A percentile compares a stretch with the other conserved stretches of the same genome.
Conservation (phyloP, 108 stramenopile species). For the Fragilaria crotonensis region DNA sequence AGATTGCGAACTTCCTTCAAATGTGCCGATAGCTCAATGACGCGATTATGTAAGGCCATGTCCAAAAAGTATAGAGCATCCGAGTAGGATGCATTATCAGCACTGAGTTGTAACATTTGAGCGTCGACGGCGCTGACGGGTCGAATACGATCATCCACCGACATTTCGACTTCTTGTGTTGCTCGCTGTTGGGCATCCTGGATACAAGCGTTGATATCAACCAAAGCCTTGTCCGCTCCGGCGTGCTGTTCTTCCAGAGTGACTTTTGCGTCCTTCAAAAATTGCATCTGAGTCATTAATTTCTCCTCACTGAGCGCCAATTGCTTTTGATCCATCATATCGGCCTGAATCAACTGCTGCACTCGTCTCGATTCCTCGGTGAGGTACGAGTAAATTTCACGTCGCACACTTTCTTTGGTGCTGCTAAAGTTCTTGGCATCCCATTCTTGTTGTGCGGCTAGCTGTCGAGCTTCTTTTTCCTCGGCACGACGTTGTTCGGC, state of each 20-base stretch:
- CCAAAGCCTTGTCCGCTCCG: conserved; percentile 37
- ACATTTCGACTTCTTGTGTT: conserved; percentile 9
- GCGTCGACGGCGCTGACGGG: conserved; percentile 43
- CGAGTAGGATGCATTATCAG: conserved; percentile 64
- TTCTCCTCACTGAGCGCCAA: conserved; percentile 22
- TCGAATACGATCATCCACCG: conserved; percentile 36
- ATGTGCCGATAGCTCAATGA: conserved; percentile 59
- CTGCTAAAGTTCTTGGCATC: conserved; percentile 35
- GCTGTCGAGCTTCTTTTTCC: conserved; percentile 5
- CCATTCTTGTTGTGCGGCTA: conserved; percentile 24
- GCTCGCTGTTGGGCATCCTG: conserved; percentile 9
- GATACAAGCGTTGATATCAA: conserved; percentile 37
- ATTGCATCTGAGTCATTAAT: conserved; percentile 10
- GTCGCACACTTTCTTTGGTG: conserved; percentile 24
- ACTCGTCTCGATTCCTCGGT: conserved; percentile 18
- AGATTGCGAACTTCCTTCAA: conserved; percentile 70
- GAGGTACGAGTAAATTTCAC: conserved; percentile 38
- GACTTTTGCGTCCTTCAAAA: conserved; percentile 27
- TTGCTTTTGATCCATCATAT: conserved; percentile 47
- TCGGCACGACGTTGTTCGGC: conserved; percentile 20
- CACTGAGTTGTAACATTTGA: conserved; percentile 67
- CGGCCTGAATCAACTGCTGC: conserved; percentile 27
- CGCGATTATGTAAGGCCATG: conserved; percentile 49
- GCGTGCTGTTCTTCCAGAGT: conserved; percentile 27
- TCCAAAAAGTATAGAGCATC: conserved; percentile 84